Percentiles rank a stretch among this genome's conserved stretches.
phyloP scores from a whole-genome alignment of 176 grass and related monocot species.

The Eleusine coracana region DNA sequence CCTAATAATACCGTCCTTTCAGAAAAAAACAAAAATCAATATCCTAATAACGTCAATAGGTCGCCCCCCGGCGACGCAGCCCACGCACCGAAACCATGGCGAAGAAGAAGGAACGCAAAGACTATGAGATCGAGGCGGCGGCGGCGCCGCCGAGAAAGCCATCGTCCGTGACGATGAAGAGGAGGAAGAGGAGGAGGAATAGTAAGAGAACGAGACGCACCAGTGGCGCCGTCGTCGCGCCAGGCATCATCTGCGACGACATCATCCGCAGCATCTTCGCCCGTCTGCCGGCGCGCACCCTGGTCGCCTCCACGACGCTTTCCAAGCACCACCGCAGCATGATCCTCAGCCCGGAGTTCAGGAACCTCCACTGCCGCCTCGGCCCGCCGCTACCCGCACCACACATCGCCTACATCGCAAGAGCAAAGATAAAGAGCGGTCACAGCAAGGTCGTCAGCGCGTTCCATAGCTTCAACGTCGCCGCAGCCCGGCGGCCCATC shows the following conservation, averaged over 20 bases:
- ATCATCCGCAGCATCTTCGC: slow-evolving; percentile 7
- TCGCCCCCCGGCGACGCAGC: no score
- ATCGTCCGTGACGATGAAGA: not conserved
- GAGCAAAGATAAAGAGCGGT: not conserved
- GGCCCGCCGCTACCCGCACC: not conserved
- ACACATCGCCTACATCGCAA: not conserved
- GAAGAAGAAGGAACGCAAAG: no score
- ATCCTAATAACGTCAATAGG: no score
- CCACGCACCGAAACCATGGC: no score
- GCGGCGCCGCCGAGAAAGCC: no score
- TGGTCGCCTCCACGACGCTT: not conserved
- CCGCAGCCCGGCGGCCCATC: not conserved
- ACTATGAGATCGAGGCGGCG: no score
- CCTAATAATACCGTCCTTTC: no score
- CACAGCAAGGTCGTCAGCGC: no score
- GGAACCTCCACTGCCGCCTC: not conserved
- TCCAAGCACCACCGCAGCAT: not conserved
- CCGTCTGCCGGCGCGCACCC: not conserved
- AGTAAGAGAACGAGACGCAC: no score
- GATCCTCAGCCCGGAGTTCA: not conserved
- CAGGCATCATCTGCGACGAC: not conserved
- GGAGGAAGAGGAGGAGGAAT: no score
- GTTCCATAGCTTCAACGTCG: slow-evolving; percentile 28
- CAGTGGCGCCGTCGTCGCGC: not conserved
- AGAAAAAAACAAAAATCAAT: no score